Conservation (phyloP, 371 early-diverging fungal species). For the Rhizopus arrhizus region DNA sequence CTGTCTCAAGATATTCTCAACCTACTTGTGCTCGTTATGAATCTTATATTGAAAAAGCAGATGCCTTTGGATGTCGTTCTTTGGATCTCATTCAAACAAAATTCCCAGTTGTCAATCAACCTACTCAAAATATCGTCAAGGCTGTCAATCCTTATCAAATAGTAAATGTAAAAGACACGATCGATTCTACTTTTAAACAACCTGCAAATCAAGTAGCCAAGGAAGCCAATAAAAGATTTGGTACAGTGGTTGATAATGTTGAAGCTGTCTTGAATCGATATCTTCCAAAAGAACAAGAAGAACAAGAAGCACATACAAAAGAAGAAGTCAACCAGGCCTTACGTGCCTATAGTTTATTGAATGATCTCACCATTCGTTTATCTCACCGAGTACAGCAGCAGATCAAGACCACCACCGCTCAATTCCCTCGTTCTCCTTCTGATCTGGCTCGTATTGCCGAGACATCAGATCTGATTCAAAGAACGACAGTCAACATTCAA, state of each 20-base stretch:
- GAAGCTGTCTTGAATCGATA: constrained; percentile 58
- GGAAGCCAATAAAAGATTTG: constrained; percentile 52
- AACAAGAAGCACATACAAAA: constrained; percentile 20
- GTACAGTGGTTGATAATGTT: constrained; percentile 50
- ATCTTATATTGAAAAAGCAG: constrained; percentile 58
- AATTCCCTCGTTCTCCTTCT: constrained; percentile 41
- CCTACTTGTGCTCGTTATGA: constrained; percentile 55
- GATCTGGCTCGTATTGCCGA: constrained; percentile 38
- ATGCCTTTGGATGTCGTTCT: constrained; percentile 67
- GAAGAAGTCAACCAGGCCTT: constrained; percentile 45
- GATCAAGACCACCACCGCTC: constrained; percentile 24
- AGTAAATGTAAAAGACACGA: constrained; percentile 38
- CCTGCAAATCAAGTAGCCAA: constrained; percentile 51
- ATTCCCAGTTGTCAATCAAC: constrained; percentile 68
- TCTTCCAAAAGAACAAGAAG: constrained; percentile 37
- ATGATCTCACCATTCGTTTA: constrained; percentile 38
- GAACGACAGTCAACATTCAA: constrained; percentile 35
- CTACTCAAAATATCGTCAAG: constrained; percentile 62
- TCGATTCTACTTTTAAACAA: constrained; percentile 44
- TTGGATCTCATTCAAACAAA: constrained; percentile 69
- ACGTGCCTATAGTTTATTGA: constrained; percentile 44
- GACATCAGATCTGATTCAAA: constrained; percentile 34
- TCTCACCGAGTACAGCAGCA: constrained; percentile 36
- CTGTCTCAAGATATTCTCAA: constrained; percentile 36
- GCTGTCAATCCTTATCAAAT: constrained; percentile 29